A percentile compares a stretch with the other conserved stretches of the same genome.
Conservation (phyloP, 495 filamentous ascomycete genomes). For the Hyaloscypha hepaticicola region DNA sequence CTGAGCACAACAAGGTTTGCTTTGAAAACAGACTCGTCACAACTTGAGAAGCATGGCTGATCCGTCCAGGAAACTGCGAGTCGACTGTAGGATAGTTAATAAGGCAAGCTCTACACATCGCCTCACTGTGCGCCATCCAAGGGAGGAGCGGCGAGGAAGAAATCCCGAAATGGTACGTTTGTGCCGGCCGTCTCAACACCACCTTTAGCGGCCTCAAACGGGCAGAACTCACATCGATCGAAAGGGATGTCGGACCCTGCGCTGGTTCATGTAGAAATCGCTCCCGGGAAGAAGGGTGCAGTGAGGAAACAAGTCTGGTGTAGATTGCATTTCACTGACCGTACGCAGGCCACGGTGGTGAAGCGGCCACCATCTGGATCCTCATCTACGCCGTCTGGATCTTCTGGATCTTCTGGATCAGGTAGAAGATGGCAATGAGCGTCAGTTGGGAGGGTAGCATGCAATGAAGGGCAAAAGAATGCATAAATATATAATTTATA, state of each 20-base stretch:
- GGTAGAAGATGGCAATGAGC: not conserved
- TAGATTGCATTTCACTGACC: not conserved
- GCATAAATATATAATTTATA: not conserved
- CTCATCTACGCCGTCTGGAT: not conserved
- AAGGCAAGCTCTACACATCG: not conserved
- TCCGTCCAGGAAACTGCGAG: not conserved
- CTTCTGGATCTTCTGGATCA: not conserved
- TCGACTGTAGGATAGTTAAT: not conserved
- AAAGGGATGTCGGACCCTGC: not conserved
- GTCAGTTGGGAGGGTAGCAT: not conserved
- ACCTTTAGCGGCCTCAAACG: not conserved
- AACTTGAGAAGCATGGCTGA: not conserved
- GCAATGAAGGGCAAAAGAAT: not conserved
- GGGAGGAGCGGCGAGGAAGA: not conserved
- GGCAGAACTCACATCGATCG: not conserved
- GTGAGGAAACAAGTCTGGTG: not conserved
- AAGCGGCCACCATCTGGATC: not conserved
- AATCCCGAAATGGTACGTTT: not conserved
- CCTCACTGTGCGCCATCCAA: not conserved
- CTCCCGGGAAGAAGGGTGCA: not conserved
- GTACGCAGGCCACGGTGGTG: not conserved
- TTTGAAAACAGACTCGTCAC: not conserved
- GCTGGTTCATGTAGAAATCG: not conserved
- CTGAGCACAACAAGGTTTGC: not conserved
- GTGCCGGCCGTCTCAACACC: not conserved